These are phyloP conservation scores for Plasmodiophora brassicae DNA, from an alignment of 208 protist species.

Conservation along the genomic window DNA sequence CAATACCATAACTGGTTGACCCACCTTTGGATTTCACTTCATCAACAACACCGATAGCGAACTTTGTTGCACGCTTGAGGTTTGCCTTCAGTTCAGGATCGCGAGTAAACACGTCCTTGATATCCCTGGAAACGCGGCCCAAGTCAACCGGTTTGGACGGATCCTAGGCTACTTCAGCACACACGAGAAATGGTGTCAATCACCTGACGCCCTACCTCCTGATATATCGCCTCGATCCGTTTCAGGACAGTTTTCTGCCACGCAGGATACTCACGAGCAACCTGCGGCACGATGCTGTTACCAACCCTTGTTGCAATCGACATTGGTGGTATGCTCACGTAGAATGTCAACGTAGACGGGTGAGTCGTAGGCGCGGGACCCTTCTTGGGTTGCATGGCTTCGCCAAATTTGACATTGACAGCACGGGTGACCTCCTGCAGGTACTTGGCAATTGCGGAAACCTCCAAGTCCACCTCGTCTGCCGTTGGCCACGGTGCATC, in stretches of 20 bases:
- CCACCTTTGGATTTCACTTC: background rate
- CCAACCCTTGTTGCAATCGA: too few relatives aligned
- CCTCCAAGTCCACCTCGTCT: background rate
- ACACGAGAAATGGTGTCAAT: background rate
- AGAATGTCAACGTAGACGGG: too few relatives aligned
- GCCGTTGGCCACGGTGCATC: background rate
- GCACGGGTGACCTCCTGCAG: background rate
- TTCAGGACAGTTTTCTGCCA: background rate
- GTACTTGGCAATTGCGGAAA: conserved; percentile 15
- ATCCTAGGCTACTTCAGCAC: too few relatives aligned
- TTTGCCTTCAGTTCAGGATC: background rate
- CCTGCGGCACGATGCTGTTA: too few relatives aligned
- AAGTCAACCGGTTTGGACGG: too few relatives aligned
- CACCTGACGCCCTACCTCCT: background rate
- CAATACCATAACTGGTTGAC: too few relatives aligned
- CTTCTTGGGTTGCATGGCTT: background rate
- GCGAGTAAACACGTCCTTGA: background rate
- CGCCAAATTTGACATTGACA: background rate
- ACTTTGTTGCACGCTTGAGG: conserved; percentile 10
- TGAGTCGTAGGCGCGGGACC: background rate
- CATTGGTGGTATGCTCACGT: too few relatives aligned
- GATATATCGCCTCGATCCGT: background rate
- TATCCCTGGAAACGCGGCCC: background rate
- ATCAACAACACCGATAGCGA: conserved; percentile 18
- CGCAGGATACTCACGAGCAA: background rate